Conservation (phyloP, 2,329 filamentous ascomycete genomes). For the Diaporthe ilicicola region DNA sequence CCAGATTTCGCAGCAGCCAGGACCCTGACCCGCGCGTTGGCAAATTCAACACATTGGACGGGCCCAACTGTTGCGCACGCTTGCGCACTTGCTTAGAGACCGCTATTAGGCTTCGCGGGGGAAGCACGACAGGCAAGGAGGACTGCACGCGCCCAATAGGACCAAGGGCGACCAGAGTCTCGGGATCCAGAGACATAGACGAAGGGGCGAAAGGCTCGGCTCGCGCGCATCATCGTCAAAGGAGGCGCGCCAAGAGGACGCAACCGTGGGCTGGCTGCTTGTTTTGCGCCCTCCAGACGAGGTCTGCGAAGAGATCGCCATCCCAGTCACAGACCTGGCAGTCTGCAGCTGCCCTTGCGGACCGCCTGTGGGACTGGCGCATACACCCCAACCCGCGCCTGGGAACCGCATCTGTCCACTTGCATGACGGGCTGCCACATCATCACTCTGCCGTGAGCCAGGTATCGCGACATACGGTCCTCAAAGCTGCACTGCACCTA, state of each 20-base stretch:
- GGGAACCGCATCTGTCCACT: conserved; percentile 53
- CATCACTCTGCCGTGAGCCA: conserved; percentile 52
- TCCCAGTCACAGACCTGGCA: conserved; percentile 28
- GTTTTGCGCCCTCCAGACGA: conserved; percentile 23
- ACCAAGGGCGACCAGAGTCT: conserved; percentile 20
- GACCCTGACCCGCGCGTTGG: background rate
- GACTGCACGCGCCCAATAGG: conserved; percentile 21
- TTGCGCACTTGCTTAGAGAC: conserved; percentile 18
- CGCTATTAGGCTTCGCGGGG: conserved; percentile 29
- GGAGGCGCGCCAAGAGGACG: conserved; percentile 2
- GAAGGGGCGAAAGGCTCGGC: conserved; percentile 24
- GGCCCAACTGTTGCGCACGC: conserved; percentile 1
- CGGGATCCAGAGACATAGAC: background rate
- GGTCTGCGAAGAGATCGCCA: conserved; percentile 27
- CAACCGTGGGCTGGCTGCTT: conserved; percentile 19
- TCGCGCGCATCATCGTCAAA: conserved; percentile 24
- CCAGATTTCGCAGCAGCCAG: background rate
- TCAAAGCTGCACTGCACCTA: conserved; percentile 36
- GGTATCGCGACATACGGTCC: conserved; percentile 48
- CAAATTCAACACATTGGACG: background rate
- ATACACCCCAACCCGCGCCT: conserved; percentile 41
- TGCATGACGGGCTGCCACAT: conserved; percentile 57
- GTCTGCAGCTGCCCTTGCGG: conserved; percentile 32
- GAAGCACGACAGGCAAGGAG: conserved; percentile 27
- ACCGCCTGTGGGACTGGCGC: conserved; percentile 36